Base-by-base conservation (phyloP, 805 yeast genomes). In the Saturnispora saitoi region DNA sequence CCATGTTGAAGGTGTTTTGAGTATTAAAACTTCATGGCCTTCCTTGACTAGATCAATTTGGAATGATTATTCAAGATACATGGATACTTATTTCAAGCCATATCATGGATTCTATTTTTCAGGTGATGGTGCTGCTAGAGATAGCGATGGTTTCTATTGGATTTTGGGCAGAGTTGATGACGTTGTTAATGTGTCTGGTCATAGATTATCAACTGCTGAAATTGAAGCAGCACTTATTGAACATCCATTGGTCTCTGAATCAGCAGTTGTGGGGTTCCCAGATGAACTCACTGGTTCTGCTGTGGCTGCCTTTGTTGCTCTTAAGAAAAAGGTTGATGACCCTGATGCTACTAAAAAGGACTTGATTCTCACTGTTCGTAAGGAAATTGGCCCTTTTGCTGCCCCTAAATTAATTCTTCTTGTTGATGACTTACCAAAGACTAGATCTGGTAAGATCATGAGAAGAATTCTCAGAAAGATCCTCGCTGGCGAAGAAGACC, bases 91-190 rank as follows among this genome's bases (percentile, higher is more conserved):
- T 67, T 69, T 84, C 64, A 81, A 78, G 50, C 91, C 93, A 47
- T 86, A 84, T 69, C 85, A 86, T 44, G 89, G 89, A 43, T 78
- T 76, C 64, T 86, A 84, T 70, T 86, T 86, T 71, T 81, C 93
- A 1, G 95, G 95, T 59, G 95, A 86, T 68, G 95, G 95, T 68
- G 93, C 91, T 26, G 91, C 89, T 17, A 76, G 90, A 62, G 95
- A 86, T 63, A 72, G 76, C 56, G 91, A 85, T 62, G 95, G 95
- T 5, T 86, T 77, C 70, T 82, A 79, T 69, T 86, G 93, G 90
- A 84, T 86, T 55, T 67, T 84, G 60, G 95, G 95, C 49, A 76
- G 95, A 70, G 93, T 86, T 52, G 95, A 86, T 65, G 95, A 86
- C 64, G 95, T 86, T 51, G 95, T 86, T 46, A 86, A 86, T 62